Conservation (phyloP, 495 filamentous ascomycete genomes). For the Penicillium pancosmium region DNA sequence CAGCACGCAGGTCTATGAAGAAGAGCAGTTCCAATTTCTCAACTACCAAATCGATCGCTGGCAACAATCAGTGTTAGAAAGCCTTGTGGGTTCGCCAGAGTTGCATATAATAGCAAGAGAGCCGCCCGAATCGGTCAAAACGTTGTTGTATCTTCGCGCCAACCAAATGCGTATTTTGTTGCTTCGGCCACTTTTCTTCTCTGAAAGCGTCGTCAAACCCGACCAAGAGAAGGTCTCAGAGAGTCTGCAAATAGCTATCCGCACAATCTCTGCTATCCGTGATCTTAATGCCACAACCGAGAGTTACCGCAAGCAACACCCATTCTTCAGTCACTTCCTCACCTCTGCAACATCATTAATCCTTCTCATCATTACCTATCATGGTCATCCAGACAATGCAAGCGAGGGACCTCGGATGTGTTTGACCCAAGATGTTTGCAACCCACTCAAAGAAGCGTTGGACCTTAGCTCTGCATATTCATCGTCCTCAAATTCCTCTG, state of each 20-base stretch:
- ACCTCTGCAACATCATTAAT: not conserved
- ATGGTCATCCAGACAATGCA: not conserved
- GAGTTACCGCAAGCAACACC: not conserved
- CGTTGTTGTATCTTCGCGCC: not conserved
- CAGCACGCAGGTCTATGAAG: not conserved
- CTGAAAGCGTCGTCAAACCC: not conserved
- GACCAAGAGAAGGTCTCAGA: not conserved
- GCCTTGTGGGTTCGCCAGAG: too few species aligned
- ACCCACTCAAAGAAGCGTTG: not conserved
- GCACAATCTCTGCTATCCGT: not conserved
- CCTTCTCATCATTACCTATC: not conserved
- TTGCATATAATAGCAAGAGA: too few species aligned
- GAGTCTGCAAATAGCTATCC: not conserved
- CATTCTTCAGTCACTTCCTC: not conserved
- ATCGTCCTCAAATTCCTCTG: not conserved
- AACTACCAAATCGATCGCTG: conserved; percentile 1
- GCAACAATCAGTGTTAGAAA: not conserved
- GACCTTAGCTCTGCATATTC: not conserved
- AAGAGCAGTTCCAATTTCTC: not conserved
- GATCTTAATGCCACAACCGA: not conserved
- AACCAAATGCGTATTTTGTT: not conserved
- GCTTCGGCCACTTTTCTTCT: not conserved
- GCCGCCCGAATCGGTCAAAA: not conserved
- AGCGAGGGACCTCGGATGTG: not conserved
- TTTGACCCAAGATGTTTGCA: not conserved